Evolutionary conservation across 164 flowering plant genomes (phyloP).

Genomic region (Aristolochia contorta): DNA sequence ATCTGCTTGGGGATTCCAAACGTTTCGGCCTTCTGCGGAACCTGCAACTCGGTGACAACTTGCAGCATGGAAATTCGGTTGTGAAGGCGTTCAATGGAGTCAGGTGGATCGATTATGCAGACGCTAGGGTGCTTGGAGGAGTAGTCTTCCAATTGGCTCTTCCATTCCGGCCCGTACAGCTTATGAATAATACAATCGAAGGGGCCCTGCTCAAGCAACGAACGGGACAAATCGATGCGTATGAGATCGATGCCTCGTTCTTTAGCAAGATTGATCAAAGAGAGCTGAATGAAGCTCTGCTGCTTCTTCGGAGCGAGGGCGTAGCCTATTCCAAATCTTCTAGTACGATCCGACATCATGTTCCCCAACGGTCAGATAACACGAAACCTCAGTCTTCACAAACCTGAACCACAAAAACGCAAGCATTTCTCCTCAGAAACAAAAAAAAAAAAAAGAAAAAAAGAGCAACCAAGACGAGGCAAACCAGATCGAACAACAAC

Average conservation of each 20-base stretch:
- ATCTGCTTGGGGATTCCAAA: constrained; percentile 77
- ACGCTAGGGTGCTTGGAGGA: constrained; percentile 17
- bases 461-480: too few species aligned
- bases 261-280: constrained; percentile 23
- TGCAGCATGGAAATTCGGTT: constrained; percentile 70
- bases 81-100: constrained; percentile 28
- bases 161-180: constrained; percentile 29
- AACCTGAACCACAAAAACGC: too few species aligned
- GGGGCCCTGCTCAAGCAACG: constrained; percentile 33
- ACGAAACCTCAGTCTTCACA: too few species aligned
- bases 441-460: too few species aligned
- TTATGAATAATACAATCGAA: constrained; percentile 40
- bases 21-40: constrained; percentile 19
- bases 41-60: constrained; percentile 49
- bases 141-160: constrained; percentile 18
- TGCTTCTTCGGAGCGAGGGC: constrained; percentile 36
- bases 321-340: constrained; percentile 28
- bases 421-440: too few species aligned
- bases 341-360: neutral
- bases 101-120: constrained; percentile 25
- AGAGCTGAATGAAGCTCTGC: constrained; percentile 29
- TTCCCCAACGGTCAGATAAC: too few species aligned
- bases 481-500: too few species aligned
- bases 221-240: constrained; percentile 20
- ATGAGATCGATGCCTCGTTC: constrained; percentile 32